Evolutionary conservation across 2,329 filamentous ascomycete species (phyloP).

Genomic region (Xylariaceae sp.): DNA sequence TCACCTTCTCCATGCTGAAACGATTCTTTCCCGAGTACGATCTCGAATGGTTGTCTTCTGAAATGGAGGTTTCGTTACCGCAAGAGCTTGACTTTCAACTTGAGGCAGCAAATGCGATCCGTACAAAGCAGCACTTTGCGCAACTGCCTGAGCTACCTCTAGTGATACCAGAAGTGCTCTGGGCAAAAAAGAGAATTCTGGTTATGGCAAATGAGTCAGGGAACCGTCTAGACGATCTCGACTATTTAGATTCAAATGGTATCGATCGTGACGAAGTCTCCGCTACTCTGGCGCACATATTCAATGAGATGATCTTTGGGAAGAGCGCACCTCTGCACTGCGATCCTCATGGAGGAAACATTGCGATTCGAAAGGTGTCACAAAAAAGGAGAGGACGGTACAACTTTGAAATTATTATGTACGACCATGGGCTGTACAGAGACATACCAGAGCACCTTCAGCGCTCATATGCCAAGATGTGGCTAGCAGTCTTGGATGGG

Average conservation of each 20-base stretch:
- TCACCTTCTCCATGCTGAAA: constrained; percentile 89
- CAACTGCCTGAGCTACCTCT: constrained; percentile 77
- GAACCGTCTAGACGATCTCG: constrained; percentile 84
- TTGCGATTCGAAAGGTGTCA: constrained; percentile 84
- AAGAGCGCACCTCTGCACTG: constrained; percentile 88
- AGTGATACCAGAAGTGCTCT: constrained; percentile 86
- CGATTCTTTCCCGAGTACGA: constrained; percentile 97
- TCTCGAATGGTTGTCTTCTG: constrained; percentile 89
- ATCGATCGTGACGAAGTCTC: constrained; percentile 97
- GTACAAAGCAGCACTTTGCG: constrained; percentile 81
- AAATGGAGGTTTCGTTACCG: constrained; percentile 90
- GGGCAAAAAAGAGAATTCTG: constrained; percentile 85
- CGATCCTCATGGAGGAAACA: constrained; percentile 95
- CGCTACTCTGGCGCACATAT: constrained; percentile 85
- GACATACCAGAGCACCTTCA: constrained; percentile 82
- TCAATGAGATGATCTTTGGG: constrained; percentile 99
- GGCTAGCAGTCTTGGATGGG: constrained; percentile 92
- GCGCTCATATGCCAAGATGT: constrained; percentile 92
- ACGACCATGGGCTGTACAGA: constrained; percentile 96
- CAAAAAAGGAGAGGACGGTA: constrained; percentile 58
- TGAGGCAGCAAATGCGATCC: constrained; percentile 83
- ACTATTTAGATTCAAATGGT: constrained; percentile 80
- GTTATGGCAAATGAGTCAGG: constrained; percentile 96
- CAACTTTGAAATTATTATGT: constrained; percentile 95
- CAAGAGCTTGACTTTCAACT: constrained; percentile 88